Evolutionary conservation across 257 asterid species (phyloP).

Genomic region (Gentiana straminea): DNA sequence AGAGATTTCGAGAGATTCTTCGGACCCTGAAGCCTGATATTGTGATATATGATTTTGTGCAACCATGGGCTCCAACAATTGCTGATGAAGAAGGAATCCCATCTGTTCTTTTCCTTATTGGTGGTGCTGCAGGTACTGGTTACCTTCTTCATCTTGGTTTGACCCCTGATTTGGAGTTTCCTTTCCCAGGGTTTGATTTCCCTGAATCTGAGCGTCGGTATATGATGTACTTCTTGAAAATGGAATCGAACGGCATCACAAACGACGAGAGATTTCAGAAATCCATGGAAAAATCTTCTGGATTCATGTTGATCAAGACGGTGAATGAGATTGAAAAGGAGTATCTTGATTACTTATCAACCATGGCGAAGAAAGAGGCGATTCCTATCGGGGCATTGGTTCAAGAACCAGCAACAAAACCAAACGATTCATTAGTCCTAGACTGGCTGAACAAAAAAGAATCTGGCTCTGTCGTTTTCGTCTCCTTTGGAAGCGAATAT

Average conservation of each 20-base stretch:
- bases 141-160: background rate
- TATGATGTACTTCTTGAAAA: background rate
- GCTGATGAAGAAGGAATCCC: slow-evolving; percentile 4
- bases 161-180: slow-evolving; percentile 3
- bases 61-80: slow-evolving; percentile 9
- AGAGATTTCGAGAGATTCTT: slow-evolving; percentile 4
- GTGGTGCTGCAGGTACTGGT: slow-evolving; percentile 1
- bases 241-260: background rate
- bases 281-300: slow-evolving; percentile 1
- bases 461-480: slow-evolving; percentile 8
- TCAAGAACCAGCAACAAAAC: background rate
- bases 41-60: slow-evolving; percentile 10
- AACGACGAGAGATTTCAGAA: background rate
- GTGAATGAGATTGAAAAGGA: slow-evolving; percentile 1
- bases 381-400: slow-evolving; percentile 2
- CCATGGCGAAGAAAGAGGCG: slow-evolving; percentile 4
- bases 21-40: slow-evolving; percentile 7
- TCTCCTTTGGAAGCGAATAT: slow-evolving; percentile 13
- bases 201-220: background rate
- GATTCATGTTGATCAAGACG: slow-evolving; percentile 5
- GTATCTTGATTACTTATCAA: background rate
- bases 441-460: slow-evolving; percentile 12
- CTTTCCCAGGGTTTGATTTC: slow-evolving; percentile 2
- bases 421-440: slow-evolving; percentile 1
- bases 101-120: background rate